These are phyloP conservation scores for Fusarium devonianum DNA, from an alignment of 2,329 filamentous ascomycete species.

Conservation along the genomic window DNA sequence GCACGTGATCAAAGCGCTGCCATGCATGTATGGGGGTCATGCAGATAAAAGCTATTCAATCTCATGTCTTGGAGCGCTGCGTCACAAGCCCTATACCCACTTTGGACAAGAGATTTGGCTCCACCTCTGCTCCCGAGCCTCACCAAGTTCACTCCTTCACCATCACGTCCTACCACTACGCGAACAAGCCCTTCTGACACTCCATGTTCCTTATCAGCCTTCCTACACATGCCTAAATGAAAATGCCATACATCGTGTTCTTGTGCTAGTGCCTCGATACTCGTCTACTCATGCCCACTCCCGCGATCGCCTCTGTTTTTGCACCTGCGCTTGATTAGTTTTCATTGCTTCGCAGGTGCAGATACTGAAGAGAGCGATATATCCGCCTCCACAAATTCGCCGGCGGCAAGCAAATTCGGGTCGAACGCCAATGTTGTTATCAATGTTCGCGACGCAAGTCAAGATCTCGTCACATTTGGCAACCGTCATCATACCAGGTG, in stretches of 20 bases:
- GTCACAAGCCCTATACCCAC: constrained; percentile 23
- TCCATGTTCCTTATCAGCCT: background rate
- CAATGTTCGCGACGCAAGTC: too few relatives aligned
- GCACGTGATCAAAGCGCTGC: too few relatives aligned
- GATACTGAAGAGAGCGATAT: too few relatives aligned
- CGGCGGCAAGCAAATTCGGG: too few relatives aligned
- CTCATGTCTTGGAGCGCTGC: constrained; percentile 2
- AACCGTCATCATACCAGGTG: background rate
- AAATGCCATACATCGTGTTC: background rate
- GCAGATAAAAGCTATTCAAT: too few relatives aligned
- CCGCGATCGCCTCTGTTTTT: background rate
- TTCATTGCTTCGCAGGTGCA: too few relatives aligned
- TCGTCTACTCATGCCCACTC: background rate
- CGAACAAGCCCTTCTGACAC: background rate
- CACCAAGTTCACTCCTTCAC: constrained; percentile 32
- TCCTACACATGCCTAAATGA: background rate
- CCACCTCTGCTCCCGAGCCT: constrained; percentile 21
- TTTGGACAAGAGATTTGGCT: constrained; percentile 18
- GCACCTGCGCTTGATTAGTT: background rate
- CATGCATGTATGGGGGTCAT: too few relatives aligned
- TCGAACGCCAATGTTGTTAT: background rate
- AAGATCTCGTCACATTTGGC: too few relatives aligned
- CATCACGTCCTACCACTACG: constrained; percentile 19
- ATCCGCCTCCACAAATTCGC: too few relatives aligned
- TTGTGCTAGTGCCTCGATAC: constrained; percentile 17